These are phyloP conservation scores for Didymella lethalis DNA, from an alignment of 2,329 filamentous ascomycete genomes.

Conservation along the genomic window DNA sequence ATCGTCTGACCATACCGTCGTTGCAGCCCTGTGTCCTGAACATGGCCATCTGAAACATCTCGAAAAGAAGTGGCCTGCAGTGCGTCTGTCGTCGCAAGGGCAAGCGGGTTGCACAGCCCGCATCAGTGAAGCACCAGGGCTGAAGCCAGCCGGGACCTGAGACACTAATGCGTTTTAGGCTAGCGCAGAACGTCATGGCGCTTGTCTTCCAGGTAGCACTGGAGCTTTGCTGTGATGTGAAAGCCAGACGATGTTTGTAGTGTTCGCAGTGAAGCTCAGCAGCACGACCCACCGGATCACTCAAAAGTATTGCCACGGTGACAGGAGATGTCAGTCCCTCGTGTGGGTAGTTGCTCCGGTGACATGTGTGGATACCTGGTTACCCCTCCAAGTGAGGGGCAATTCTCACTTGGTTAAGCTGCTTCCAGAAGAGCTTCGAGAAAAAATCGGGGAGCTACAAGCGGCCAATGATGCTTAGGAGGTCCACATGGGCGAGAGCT, in stretches of 20 bases:
- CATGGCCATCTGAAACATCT: not conserved
- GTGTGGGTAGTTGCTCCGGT: conserved; percentile 8
- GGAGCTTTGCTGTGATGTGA: not conserved
- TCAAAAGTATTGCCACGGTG: not conserved
- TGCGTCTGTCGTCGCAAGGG: not conserved
- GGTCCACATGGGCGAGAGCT: conserved; percentile 21
- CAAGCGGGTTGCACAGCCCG: not conserved
- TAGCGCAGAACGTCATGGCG: conserved; percentile 3
- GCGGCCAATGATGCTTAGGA: conserved; percentile 16
- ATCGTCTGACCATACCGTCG: not conserved
- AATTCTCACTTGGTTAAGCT: conserved; percentile 21
- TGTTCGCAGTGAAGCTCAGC: not conserved
- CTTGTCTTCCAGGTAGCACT: not conserved
- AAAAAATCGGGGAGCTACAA: conserved; percentile 14
- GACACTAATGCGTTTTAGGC: not conserved
- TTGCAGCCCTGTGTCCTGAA: not conserved
- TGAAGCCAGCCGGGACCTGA: not conserved
- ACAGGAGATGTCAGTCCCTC: conserved; percentile 1
- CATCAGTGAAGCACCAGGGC: not conserved
- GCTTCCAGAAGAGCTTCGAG: conserved; percentile 20
- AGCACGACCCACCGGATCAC: not conserved
- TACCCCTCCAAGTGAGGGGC: conserved; percentile 9
- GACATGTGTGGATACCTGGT: conserved; percentile 7
- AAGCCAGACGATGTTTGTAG: not conserved
- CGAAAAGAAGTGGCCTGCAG: too few relatives aligned